Evolutionary conservation across 495 filamentous ascomycete genomes (phyloP), one percentile per base, ranked within the genome.

Genomic region (Parathielavia appendiculata): DNA sequence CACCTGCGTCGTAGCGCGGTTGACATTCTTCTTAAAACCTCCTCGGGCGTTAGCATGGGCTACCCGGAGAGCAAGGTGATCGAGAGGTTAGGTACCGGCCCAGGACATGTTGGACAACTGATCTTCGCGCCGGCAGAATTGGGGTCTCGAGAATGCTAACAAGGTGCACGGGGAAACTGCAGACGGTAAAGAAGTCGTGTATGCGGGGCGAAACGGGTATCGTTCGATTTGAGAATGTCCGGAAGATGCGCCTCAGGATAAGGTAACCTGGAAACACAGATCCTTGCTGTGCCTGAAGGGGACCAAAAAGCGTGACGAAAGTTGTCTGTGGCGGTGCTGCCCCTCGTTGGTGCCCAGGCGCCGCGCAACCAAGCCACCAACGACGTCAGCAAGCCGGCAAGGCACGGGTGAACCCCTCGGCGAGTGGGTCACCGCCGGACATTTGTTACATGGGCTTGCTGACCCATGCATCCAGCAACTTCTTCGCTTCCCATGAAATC

Each of bases 11-110:
- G 92, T 96, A 59, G 93, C 92, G 73, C 93, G 90, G 78, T 93
- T 93, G 79, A 96, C 91, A 82, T 92, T 95, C 72, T 97, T 97
- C 82, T 97, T 97, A 76, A 98, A 97, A 54, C 93, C 93, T 95
- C 65, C 40, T 53, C 30, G 43, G 5, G 12, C 32, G 61, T 43
- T 45, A 48, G 38, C 22, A 14, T 20, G 41, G 46, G 35, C 32
- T 20, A 43, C 10, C 26, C 41, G 46, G 34, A 23, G 26, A 41
- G 13, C 26, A 47, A 55, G 59, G 58, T 8, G 50, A 59, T 62
- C 49, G 63, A 44, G 60, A 62, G 64, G 58, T 57, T 47, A 53
- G 71, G 63, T 74, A 83, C 80, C 81, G 66, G 80, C 79, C 81
- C 81, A 84, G 66, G 81, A 84, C 81, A 84, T 84, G 64, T 57